Conservation (phyloP, 192 early-diverging fungal species). For the Rhizophagus sp. region DNA sequence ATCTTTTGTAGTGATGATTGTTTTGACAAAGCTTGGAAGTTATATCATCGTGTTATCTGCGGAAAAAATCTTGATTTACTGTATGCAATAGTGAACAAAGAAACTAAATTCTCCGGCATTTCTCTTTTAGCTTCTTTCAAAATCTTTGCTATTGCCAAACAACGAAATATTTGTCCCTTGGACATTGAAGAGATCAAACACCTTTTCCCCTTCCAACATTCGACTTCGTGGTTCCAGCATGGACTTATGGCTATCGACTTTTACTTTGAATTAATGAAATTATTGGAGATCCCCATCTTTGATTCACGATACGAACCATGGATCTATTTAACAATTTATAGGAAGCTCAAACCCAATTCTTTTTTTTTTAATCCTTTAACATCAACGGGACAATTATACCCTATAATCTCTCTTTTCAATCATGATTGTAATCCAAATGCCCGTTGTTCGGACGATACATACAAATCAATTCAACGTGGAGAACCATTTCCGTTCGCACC, state of each 20-base stretch:
- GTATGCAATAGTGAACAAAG: not conserved
- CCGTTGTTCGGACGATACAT: not conserved
- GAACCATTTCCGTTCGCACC: not conserved
- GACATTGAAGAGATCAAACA: not conserved
- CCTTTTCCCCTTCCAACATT: conserved; percentile 5
- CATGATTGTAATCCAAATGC: conserved; percentile 2
- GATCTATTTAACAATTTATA: conserved; percentile 9
- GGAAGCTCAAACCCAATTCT: not conserved
- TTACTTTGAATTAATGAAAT: no score
- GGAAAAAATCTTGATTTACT: not conserved
- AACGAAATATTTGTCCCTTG: conserved; percentile 2
- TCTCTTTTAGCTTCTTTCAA: not conserved
- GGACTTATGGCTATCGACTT: not conserved
- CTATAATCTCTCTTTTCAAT: conserved; percentile 5
- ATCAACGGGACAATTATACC: not conserved
- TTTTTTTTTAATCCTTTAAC: not conserved
- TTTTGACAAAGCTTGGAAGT: not conserved
- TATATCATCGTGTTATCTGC: not conserved
- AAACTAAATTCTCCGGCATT: not conserved
- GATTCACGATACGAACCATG: conserved; percentile 2
- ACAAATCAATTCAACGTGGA: not conserved
- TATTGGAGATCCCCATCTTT: not conserved
- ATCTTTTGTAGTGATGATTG: conserved; percentile 2
- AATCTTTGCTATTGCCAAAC: conserved; percentile 7
- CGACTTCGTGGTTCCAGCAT: not conserved